phyloP scores from a whole-genome alignment of 1,139 yeast species.

The Sugiyamaella xylanicola region DNA sequence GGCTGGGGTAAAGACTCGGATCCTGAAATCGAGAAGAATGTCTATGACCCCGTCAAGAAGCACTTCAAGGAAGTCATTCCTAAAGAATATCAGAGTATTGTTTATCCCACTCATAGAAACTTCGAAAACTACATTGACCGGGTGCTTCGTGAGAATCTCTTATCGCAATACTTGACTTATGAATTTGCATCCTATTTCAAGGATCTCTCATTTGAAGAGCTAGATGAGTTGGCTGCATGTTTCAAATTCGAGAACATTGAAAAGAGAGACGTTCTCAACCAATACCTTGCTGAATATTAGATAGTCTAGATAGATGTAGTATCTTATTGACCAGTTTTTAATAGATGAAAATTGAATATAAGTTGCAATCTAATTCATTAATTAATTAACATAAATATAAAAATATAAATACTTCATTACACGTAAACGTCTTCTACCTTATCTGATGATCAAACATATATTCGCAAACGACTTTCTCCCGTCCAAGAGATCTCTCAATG shows the following conservation, averaged over 20 bases:
- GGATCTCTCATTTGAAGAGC: slow-evolving; percentile 46
- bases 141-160: slow-evolving; percentile 48
- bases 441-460: slow-evolving; percentile 31
- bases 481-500: slow-evolving; percentile 40
- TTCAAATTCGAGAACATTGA: slow-evolving; percentile 49
- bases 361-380: not conserved
- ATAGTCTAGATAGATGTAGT: not conserved
- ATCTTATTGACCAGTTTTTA: not conserved
- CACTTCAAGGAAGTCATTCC: slow-evolving; percentile 48
- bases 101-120: slow-evolving; percentile 48
- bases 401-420: slow-evolving; percentile 12
- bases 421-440: slow-evolving; percentile 6
- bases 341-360: not conserved
- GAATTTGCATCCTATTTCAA: slow-evolving; percentile 49
- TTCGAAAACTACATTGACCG: slow-evolving; percentile 44
- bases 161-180: slow-evolving; percentile 47
- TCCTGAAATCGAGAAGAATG: slow-evolving; percentile 41
- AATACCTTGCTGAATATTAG: slow-evolving; percentile 36
- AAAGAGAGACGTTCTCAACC: slow-evolving; percentile 48
- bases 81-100: slow-evolving; percentile 41
- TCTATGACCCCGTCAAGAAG: slow-evolving; percentile 43
- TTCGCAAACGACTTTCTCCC: slow-evolving; percentile 32
- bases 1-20: slow-evolving; percentile 53
- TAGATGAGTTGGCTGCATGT: slow-evolving; percentile 51
- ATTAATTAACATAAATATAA: not conserved